A percentile compares a stretch with the other conserved stretches of the same genome.
Evolutionary conservation across 78 protist genomes (phyloP).

Genomic region (slime mould (Dictyostelium discoideum)): DNA sequence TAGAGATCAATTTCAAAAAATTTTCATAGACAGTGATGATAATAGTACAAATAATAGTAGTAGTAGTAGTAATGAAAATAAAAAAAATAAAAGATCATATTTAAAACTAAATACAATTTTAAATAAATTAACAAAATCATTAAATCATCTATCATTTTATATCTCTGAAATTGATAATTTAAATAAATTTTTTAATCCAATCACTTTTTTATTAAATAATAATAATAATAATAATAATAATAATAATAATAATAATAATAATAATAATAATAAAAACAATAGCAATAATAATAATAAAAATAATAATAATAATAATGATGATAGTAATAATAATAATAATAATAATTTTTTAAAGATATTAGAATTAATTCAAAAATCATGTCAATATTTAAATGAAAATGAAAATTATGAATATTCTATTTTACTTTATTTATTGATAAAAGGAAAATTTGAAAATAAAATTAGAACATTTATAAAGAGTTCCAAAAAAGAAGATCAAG

Average conservation of each 20-base stretch:
- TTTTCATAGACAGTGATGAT: not conserved
- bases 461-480: not conserved
- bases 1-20: not conserved
- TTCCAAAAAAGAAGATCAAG: not conserved
- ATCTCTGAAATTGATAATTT: not conserved
- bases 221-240: not conserved
- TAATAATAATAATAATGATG: not conserved
- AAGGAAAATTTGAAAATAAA: not conserved
- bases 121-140: not conserved
- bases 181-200: slow-evolving; percentile 6
- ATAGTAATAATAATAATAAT: not conserved
- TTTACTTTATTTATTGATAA: slow-evolving; percentile 2
- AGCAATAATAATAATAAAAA: not conserved
- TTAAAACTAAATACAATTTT: not conserved
- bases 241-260: not conserved
- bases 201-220: not conserved
- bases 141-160: not conserved
- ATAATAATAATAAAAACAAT: not conserved
- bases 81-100: not conserved
- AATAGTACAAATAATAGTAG: no score
- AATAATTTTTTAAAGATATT: not conserved
- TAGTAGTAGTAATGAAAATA: not conserved
- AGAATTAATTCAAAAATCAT: not conserved
- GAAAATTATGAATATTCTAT: not conserved
- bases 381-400: slow-evolving; percentile 10